Evolutionary conservation across 2,329 filamentous ascomycete genomes (phyloP).

Genomic region (Aulographum hederae): DNA sequence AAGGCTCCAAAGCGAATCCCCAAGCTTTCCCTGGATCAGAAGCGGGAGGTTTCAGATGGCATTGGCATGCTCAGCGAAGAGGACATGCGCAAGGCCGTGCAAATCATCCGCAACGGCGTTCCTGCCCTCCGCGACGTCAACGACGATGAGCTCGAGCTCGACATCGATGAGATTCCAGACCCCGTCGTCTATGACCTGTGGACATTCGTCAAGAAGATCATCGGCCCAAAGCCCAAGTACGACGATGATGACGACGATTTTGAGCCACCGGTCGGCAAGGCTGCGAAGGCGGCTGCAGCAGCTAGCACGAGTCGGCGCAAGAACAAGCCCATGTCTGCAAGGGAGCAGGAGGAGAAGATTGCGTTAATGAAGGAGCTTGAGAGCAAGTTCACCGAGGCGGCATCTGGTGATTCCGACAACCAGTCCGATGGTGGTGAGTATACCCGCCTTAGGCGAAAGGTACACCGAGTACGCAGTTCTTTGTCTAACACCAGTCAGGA

Average conservation of each 20-base stretch:
- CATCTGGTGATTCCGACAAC: no score
- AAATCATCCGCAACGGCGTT: slow-evolving; percentile 76
- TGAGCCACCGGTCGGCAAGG: slow-evolving; percentile 19
- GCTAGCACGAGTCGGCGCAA: slow-evolving; percentile 34
- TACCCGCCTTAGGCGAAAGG: no score
- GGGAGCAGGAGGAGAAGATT: slow-evolving; percentile 40
- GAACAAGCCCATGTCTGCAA: slow-evolving; percentile 62
- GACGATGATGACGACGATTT: slow-evolving; percentile 26
- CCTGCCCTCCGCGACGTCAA: slow-evolving; percentile 47
- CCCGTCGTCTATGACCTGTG: slow-evolving; percentile 36
- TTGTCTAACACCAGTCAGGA: no score
- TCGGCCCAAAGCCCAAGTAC: slow-evolving; percentile 15
- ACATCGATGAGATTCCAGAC: slow-evolving; percentile 40
- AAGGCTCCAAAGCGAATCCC: slow-evolving; percentile 9
- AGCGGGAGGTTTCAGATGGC: slow-evolving; percentile 75
- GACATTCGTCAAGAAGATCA: slow-evolving; percentile 30
- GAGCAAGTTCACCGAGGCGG: no score
- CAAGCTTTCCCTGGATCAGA: slow-evolving; percentile 56
- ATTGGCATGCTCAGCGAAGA: slow-evolving; percentile 64
- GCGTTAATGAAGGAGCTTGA: no score
- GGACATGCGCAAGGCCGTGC: slow-evolving; percentile 65
- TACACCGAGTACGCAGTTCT: no score
- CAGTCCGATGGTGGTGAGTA: no score
- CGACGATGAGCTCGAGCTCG: slow-evolving; percentile 45
- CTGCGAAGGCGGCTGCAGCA: slow-evolving; percentile 12